Percentiles rank a stretch among this genome's conserved stretches.
Evolutionary conservation across 441 rosid species (phyloP).

Genomic region (Rhodomyrtus psidioides): DNA sequence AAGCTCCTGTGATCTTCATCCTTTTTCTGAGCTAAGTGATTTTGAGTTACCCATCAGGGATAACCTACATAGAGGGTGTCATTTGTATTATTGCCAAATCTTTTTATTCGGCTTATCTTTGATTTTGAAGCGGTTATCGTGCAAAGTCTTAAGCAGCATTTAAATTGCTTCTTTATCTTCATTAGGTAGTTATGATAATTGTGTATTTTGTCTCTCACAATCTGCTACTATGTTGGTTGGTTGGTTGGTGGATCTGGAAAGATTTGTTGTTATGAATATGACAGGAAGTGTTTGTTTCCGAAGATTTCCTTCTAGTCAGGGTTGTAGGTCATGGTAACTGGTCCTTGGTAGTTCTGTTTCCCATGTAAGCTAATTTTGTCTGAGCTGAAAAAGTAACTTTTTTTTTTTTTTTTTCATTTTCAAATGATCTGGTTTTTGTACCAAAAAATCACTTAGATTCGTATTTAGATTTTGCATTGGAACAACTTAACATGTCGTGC

Average conservation of each 20-base stretch:
- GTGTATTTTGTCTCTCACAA: not conserved
- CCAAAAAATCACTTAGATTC: not conserved
- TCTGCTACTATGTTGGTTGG: not conserved
- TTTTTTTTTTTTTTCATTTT: not conserved
- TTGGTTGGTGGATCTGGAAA: not conserved
- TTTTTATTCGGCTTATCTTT: not conserved
- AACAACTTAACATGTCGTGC: not conserved
- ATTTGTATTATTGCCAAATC: not conserved
- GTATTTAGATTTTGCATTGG: not conserved
- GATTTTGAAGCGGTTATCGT: not conserved
- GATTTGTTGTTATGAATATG: not conserved
- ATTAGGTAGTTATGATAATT: not conserved
- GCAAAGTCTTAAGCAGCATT: not conserved
- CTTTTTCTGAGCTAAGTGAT: not conserved
- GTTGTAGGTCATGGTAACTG: not conserved
- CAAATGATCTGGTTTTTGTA: not conserved
- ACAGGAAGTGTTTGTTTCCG: not conserved
- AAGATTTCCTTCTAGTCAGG: not conserved
- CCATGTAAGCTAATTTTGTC: not conserved
- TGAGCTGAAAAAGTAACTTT: not conserved
- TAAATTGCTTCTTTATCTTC: not conserved
- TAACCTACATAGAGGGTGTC: not conserved
- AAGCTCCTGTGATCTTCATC: slow-evolving; percentile 17
- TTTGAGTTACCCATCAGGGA: not conserved
- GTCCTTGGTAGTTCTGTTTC: not conserved